These are phyloP conservation scores for Apostasia shenzhenica DNA, from an alignment of 106 monocot genomes.

Conservation along the genomic window DNA sequence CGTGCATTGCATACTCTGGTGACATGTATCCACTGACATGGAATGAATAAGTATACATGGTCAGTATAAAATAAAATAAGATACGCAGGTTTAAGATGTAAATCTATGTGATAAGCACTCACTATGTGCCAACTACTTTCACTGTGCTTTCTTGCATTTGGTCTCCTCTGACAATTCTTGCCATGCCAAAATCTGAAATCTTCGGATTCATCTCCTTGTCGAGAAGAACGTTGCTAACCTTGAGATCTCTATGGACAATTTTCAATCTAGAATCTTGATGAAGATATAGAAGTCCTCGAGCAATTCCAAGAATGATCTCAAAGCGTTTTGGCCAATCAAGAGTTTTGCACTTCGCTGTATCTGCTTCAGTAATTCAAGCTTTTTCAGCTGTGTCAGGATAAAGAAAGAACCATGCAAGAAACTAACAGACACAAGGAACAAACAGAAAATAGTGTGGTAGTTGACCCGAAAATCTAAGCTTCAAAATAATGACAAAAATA, in stretches of 20 bases:
- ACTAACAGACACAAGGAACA: neutral
- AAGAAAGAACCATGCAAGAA: neutral
- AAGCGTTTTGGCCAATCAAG: slow-evolving; percentile 27
- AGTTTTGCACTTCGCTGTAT: slow-evolving; percentile 6
- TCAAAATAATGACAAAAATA: no score
- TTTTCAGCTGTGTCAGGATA: neutral
- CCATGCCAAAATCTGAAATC: slow-evolving; percentile 35
- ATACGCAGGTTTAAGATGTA: neutral
- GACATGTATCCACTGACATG: slow-evolving; percentile 22
- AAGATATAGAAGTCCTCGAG: slow-evolving; percentile 37
- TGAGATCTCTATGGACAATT: slow-evolving; percentile 26
- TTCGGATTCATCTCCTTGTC: slow-evolving; percentile 33
- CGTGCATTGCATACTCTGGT: slow-evolving; percentile 29
- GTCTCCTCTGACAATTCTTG: slow-evolving; percentile 25
- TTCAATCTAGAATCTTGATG: slow-evolving; percentile 26
- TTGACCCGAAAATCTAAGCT: no score
- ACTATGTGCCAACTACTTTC: slow-evolving; percentile 41
- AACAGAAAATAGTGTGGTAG: neutral
- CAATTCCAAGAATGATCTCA: slow-evolving; percentile 28
- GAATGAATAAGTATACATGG: neutral
- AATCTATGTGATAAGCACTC: slow-evolving; percentile 1
- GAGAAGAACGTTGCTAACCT: slow-evolving; percentile 28
- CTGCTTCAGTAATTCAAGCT: slow-evolving; percentile 5
- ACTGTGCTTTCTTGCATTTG: slow-evolving; percentile 11
- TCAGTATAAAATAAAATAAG: neutral